Evolutionary conservation across 805 yeast genomes (phyloP).

Genomic region (Hanseniaspora taiwanica): DNA sequence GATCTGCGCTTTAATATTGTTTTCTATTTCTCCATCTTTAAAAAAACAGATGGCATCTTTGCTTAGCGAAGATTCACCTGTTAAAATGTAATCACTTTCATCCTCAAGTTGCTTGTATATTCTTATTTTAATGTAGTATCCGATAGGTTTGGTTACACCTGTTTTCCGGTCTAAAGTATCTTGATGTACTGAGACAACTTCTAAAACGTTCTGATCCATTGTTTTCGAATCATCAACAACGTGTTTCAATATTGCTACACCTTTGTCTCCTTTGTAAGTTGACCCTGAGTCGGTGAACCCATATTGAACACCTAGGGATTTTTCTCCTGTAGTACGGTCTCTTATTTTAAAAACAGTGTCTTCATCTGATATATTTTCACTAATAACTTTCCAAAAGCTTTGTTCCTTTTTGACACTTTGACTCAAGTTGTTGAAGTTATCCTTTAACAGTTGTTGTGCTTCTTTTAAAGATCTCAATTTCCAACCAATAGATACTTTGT

Average conservation of each 20-base stretch:
- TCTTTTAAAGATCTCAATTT: slow-evolving; percentile 55
- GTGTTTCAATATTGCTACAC: slow-evolving; percentile 38
- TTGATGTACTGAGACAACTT: slow-evolving; percentile 11
- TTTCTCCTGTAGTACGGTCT: slow-evolving; percentile 39
- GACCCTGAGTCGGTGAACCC: slow-evolving; percentile 92
- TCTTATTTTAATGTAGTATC: slow-evolving; percentile 30
- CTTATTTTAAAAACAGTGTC: slow-evolving; percentile 43
- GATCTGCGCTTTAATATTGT: slow-evolving; percentile 42
- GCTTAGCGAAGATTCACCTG: slow-evolving; percentile 38
- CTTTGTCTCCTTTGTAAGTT: slow-evolving; percentile 49
- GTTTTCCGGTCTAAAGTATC: slow-evolving; percentile 27
- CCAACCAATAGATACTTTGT: slow-evolving; percentile 51
- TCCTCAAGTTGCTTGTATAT: slow-evolving; percentile 41
- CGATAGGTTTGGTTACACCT: slow-evolving; percentile 20
- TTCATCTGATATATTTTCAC: slow-evolving; percentile 12
- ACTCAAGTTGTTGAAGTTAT: slow-evolving; percentile 37
- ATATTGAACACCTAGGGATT: slow-evolving; percentile 63
- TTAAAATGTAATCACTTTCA: slow-evolving; percentile 36
- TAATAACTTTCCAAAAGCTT: slow-evolving; percentile 39
- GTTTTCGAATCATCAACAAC: neutral
- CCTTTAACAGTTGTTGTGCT: slow-evolving; percentile 37
- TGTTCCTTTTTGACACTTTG: slow-evolving; percentile 47
- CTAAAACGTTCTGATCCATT: slow-evolving; percentile 14
- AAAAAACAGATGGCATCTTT: slow-evolving; percentile 8
- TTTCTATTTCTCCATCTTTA: slow-evolving; percentile 9